These are phyloP conservation scores for Suhomyces atakaporum DNA, from an alignment of 1,139 yeast species.

Conservation along the genomic window DNA sequence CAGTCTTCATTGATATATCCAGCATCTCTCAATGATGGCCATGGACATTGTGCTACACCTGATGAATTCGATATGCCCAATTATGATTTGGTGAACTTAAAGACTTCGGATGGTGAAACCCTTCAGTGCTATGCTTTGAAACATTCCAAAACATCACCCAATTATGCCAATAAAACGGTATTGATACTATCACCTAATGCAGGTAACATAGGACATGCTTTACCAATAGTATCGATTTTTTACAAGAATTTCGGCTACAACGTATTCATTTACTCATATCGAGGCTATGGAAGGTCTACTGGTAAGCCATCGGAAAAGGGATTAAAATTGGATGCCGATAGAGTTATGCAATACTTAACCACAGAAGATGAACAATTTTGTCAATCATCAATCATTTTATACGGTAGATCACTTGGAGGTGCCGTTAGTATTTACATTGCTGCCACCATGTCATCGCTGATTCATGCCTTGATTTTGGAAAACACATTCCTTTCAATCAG, in stretches of 20 bases:
- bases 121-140: constrained; percentile 47
- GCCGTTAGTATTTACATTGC: constrained; percentile 90
- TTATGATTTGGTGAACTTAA: constrained; percentile 60
- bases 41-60: constrained; percentile 77
- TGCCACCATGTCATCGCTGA: constrained; percentile 47
- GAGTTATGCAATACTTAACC: constrained; percentile 62
- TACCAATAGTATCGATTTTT: constrained; percentile 78
- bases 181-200: constrained; percentile 89
- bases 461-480: constrained; percentile 73
- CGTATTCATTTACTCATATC: constrained; percentile 81
- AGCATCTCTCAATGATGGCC: constrained; percentile 74
- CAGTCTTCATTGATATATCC: constrained; percentile 82
- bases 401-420: constrained; percentile 93
- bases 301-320: constrained; percentile 82
- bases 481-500: constrained; percentile 82
- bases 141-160: constrained; percentile 45
- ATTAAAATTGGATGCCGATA: constrained; percentile 77
- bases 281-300: constrained; percentile 89
- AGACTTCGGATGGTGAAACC: constrained; percentile 66
- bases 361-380: constrained; percentile 54
- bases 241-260: constrained; percentile 68
- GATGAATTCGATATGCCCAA: constrained; percentile 64
- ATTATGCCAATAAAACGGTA: constrained; percentile 66
- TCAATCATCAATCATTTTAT: constrained; percentile 60
- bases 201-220: constrained; percentile 91